Percentiles rank a stretch among this genome's conserved stretches.
Conservation (phyloP, 129 eudicot species). For the Pulicaria dysenterica region DNA sequence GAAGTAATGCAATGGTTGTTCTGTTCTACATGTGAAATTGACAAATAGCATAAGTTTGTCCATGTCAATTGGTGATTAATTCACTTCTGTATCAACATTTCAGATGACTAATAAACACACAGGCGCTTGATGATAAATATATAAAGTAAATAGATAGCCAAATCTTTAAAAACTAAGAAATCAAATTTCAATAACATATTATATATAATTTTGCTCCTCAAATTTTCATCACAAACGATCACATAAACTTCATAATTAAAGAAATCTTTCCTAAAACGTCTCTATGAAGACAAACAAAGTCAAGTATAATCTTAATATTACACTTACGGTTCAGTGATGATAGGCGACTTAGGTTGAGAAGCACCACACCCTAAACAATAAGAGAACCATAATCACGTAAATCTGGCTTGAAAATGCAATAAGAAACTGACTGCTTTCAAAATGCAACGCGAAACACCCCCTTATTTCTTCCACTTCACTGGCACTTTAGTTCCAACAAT, state of each 20-base stretch:
- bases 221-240: not conserved
- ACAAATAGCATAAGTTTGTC: too few species aligned
- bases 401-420: too few species aligned
- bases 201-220: not conserved
- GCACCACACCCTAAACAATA: too few species aligned
- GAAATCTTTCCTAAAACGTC: constrained; percentile 12
- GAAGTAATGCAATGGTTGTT: too few species aligned
- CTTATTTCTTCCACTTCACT: too few species aligned
- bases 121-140: not conserved
- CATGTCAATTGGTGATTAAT: too few species aligned
- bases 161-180: not conserved
- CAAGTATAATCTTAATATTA: constrained; percentile 2
- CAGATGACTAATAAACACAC: not conserved
- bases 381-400: too few species aligned
- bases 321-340: constrained; percentile 60
- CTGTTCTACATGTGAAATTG: too few species aligned
- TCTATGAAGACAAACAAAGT: constrained; percentile 6
- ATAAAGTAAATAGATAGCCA: not conserved
- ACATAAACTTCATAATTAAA: constrained; percentile 15
- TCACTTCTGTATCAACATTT: constrained; percentile 1
- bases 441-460: too few species aligned
- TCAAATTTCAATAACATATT: not conserved
- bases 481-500: too few species aligned
- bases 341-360: constrained; percentile 52
- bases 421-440: too few species aligned